Evolutionary conservation across 108 stramenopile species (phyloP).

Genomic region (Fistulifera solaris): DNA sequence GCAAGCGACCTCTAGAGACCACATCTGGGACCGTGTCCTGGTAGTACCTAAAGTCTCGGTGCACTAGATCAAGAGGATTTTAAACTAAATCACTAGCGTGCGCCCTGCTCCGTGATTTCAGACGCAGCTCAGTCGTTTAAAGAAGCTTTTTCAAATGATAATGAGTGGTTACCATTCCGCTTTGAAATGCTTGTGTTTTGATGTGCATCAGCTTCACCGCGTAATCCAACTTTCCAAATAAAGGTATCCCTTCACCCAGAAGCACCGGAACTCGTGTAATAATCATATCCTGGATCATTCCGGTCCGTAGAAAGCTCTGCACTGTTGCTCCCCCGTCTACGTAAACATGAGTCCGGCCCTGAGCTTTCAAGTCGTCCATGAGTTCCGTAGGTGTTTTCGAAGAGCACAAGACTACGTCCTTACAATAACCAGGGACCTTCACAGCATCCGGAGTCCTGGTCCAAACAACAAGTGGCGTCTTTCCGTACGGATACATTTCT

Average conservation of each 20-base stretch:
- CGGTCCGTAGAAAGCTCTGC: conserved; percentile 24
- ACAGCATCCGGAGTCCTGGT: conserved; percentile 18
- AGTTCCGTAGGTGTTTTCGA: conserved; percentile 12
- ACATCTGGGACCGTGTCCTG: no score
- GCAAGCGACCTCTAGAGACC: no score
- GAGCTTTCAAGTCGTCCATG: conserved; percentile 17
- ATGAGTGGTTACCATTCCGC: no score
- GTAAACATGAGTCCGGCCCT: conserved; percentile 27
- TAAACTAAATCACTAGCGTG: no score
- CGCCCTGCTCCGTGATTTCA: no score
- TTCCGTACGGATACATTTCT: conserved; percentile 35
- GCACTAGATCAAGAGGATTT: no score
- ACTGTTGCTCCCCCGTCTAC: conserved; percentile 36
- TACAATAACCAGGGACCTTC: conserved; percentile 16
- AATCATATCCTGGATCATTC: conserved; percentile 24
- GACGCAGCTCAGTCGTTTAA: no score
- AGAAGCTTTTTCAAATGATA: no score
- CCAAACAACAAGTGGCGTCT: conserved; percentile 24
- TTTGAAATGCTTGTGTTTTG: no score
- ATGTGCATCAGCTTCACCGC: background rate
- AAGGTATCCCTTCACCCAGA: conserved; percentile 35
- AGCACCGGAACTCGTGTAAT: conserved; percentile 35
- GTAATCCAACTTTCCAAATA: conserved; percentile 14
- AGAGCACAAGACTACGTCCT: background rate
- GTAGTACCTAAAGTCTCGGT: no score